phyloP scores from a whole-genome alignment of 2,329 filamentous ascomycete genomes.

The Pyrenophora graminea region DNA sequence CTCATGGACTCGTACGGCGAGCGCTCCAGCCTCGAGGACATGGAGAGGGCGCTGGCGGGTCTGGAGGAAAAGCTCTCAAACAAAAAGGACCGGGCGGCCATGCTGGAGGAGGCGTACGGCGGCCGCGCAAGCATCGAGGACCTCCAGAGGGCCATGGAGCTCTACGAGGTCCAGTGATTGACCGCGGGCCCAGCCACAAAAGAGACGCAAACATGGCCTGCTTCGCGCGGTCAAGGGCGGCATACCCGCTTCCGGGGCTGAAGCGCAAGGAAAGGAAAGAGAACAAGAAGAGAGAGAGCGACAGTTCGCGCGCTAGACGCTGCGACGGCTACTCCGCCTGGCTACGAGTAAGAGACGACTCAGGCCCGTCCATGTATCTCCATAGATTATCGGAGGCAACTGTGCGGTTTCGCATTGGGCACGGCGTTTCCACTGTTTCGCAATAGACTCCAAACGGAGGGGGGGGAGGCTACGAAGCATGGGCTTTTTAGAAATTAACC shows the following conservation, averaged over 20 bases:
- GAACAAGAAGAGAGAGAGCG: slow-evolving; percentile 1
- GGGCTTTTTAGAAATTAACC: not conserved
- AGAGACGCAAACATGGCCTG: slow-evolving; percentile 9
- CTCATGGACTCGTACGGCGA: slow-evolving; percentile 40
- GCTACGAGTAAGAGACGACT: slow-evolving; percentile 5
- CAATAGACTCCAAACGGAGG: not conserved
- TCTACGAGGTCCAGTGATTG: slow-evolving; percentile 49
- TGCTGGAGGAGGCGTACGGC: slow-evolving; percentile 54
- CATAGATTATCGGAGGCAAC: slow-evolving; percentile 13
- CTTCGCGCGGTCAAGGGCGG: slow-evolving; percentile 8
- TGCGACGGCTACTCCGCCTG: slow-evolving; percentile 16
- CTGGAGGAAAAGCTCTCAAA: slow-evolving; percentile 34
- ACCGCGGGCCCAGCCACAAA: not conserved
- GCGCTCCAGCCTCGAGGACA: slow-evolving; percentile 40
- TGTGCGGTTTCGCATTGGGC: slow-evolving; percentile 3
- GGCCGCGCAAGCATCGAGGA: slow-evolving; percentile 51
- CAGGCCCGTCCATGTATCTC: slow-evolving; percentile 9
- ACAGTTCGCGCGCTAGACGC: slow-evolving; percentile 15
- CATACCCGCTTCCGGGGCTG: slow-evolving; percentile 1
- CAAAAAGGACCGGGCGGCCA: slow-evolving; percentile 43
- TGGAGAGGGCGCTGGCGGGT: slow-evolving; percentile 38
- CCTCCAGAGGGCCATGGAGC: slow-evolving; percentile 51
- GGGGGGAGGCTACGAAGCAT: slow-evolving; percentile 1
- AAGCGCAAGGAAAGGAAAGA: not conserved
- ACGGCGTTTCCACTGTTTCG: slow-evolving; percentile 1